phyloP scores from a whole-genome alignment of 306 rosid species.

The Inga laurina region DNA sequence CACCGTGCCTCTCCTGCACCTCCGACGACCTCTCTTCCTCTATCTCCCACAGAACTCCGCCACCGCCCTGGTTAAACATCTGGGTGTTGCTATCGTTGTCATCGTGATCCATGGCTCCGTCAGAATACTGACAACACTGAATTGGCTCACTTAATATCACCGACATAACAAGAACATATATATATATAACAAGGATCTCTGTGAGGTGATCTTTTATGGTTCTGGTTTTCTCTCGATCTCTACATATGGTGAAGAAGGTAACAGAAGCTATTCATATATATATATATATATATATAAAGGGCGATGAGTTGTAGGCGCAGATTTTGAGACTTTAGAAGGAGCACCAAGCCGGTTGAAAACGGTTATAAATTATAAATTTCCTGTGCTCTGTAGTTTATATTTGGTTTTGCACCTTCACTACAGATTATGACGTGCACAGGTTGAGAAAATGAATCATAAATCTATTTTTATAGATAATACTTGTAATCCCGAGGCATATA shows the following conservation, averaged over 20 bases:
- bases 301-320: neutral
- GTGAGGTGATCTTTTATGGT: neutral
- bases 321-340: neutral
- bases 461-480: too few species aligned
- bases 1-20: neutral
- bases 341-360: neutral
- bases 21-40: constrained; percentile 56
- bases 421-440: neutral
- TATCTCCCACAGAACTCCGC: constrained; percentile 55
- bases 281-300: too few species aligned
- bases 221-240: neutral
- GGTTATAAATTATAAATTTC: too few species aligned
- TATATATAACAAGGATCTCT: neutral
- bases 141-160: constrained; percentile 16
- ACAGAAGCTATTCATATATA: neutral
- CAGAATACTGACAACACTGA: neutral
- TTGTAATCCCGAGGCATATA: too few species aligned
- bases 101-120: constrained; percentile 22
- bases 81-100: neutral
- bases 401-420: too few species aligned
- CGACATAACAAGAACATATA: neutral
- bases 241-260: neutral
- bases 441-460: neutral
- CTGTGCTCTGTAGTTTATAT: too few species aligned
- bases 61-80: neutral